A percentile compares a stretch with the other conserved stretches of the same genome.
Conservation (phyloP, 1,284 basidiomycete species). For the Ganoderma lingzhi region DNA sequence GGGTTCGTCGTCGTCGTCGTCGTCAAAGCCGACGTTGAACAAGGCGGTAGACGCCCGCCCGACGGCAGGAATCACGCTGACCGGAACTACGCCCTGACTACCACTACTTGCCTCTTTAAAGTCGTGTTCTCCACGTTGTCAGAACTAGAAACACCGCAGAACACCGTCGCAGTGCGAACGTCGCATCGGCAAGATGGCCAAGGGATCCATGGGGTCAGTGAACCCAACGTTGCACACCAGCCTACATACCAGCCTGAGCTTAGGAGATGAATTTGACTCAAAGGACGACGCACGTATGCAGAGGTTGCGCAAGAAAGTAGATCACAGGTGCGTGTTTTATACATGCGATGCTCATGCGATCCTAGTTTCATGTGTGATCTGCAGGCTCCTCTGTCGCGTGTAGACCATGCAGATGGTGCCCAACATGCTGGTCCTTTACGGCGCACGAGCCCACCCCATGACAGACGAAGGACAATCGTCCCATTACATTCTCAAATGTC, state of each 20-base stretch:
- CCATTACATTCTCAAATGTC: not conserved
- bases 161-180: not conserved
- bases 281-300: not conserved
- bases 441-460: not conserved
- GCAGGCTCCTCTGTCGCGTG: not conserved
- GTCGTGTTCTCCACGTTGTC: conserved; percentile 10
- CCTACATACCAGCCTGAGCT: not conserved
- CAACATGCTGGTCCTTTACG: not conserved
- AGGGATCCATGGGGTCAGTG: not conserved
- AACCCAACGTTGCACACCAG: not conserved
- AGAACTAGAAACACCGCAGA: not conserved
- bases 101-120: not conserved
- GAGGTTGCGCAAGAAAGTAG: not conserved
- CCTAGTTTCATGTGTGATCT: not conserved
- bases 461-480: not conserved
- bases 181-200: not conserved
- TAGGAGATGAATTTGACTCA: not conserved
- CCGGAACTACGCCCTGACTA: not conserved
- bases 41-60: not conserved
- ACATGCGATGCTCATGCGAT: not conserved
- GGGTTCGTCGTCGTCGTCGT: conserved; percentile 6
- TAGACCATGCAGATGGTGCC: not conserved
- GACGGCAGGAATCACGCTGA: not conserved
- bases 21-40: conserved; percentile 7
- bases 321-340: not conserved